Base-by-base conservation (phyloP, 1,139 yeast genomes). In the Meyerozyma smithsonii region DNA sequence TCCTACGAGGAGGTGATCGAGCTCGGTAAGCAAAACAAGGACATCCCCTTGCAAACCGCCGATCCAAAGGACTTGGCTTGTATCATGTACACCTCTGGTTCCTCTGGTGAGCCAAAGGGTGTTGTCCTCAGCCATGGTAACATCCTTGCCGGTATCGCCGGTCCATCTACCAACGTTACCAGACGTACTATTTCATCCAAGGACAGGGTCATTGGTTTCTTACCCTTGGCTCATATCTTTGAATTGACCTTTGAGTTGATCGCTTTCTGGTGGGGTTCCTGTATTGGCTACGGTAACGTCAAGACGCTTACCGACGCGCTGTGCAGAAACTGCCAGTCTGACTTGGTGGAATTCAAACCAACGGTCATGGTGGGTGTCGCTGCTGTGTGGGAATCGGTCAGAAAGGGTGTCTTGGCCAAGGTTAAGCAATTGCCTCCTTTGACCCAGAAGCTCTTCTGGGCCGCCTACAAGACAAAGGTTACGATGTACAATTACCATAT, bases 51-150 rank as follows among this genome's bases (percentile, higher is more conserved):
- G 12, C 57, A 59, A 46, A 74, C 74, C 12, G 88, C 95, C 41
- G 72, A 69, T 46, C 78, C 94, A 8, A 79, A 79, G n/a, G 95
- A 88, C 55, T 58, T 83, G 41, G 79, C 92, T 33, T 87, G 96
- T 70, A 88, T 92, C 59, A 92, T 94, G 97, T 92, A 92, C 73
- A 92, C 99, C 19, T 90, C 97, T 0, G 99, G 99, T 39, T 89
- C 97, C 14, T 90, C 98, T 14, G 98, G 98, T 54, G 81, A 82
- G 47, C 98, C 98, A 55, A 92, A 92, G 72, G 99, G 99, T 65
- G 99, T 92, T 34, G 89, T 86, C 26, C 69, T 94, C 50, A 74
- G 81, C 39, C 94, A 92, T 56, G 71, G 68, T 42, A 89, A 89
- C 59, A 74, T 92, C 36, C 63, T 89, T 39, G 84, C 95, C 11